Evolutionary conservation across 805 yeast genomes (phyloP), one percentile per base, ranked within the genome.

Genomic region (Pichia insulana): DNA sequence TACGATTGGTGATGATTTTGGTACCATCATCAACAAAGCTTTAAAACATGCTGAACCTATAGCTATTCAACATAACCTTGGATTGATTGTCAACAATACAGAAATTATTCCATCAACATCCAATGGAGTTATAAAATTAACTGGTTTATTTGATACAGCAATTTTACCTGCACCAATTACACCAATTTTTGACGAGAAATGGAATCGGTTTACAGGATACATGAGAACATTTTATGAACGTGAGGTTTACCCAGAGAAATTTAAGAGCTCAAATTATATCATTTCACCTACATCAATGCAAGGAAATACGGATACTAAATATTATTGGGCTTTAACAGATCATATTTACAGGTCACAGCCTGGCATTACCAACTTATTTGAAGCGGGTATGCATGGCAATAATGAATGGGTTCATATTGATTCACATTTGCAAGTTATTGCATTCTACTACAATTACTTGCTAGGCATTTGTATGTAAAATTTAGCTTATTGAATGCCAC

Each of bases 291-390:
- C 73, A 18, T 57, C 80, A 31, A 72, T 77, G 71, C 68, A 83
- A 3, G 87, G 81, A 10, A 81, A 80, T 59, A 82, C 89, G 3
- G 89, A 83, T 54, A 81, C 88, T 5, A 64, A 67, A 44, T 68
- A 72, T 52, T 83, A 78, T 59, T 80, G 86, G 87, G 55, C 61
- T 34, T 62, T 83, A 51, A 72, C 82, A 2, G 58, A 66, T 30
- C 72, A 80, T 53, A 78, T 83, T 40, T 83, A 68, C 63, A 67
- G 89, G 44, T 77, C 69, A 56, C 68, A 69, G 34, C 82, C 85
- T 11, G 71, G 70, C 27, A 58, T 63, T 17, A 50, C 57, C 30
- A 60, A 59, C 33, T 58, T 46, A 13, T 47, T 61, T 34, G 48
- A 52, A 15, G 56, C 59, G 27, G 64, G 70, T 35, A 64, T 69